phyloP scores from a whole-genome alignment of 495 filamentous ascomycete genomes.

The Aspergillus ostianus region DNA sequence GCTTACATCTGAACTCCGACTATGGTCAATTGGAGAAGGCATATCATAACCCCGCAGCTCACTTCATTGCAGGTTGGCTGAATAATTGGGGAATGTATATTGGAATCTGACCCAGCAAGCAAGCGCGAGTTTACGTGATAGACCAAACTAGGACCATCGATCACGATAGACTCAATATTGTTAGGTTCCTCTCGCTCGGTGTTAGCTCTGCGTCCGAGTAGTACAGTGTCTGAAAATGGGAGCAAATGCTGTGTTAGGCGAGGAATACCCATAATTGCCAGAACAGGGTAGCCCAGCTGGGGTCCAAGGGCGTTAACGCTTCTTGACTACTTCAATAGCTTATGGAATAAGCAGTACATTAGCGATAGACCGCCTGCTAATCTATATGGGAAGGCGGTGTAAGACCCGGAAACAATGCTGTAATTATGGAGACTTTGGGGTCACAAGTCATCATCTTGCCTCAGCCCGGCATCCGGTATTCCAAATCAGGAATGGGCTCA shows the following conservation, averaged over 20 bases:
- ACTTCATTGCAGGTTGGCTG: slow-evolving; percentile 62
- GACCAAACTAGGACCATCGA: slow-evolving; percentile 76
- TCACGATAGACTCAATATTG: slow-evolving; percentile 46
- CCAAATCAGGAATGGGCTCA: too few relatives aligned
- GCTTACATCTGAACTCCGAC: slow-evolving; percentile 59
- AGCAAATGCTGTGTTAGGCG: slow-evolving; percentile 56
- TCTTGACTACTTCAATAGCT: too few relatives aligned
- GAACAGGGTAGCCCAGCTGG: too few relatives aligned
- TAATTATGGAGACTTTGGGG: too few relatives aligned
- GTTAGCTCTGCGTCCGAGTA: slow-evolving; percentile 29
- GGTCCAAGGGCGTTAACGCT: too few relatives aligned
- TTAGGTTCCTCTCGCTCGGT: slow-evolving; percentile 2
- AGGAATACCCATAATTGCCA: slow-evolving; percentile 65
- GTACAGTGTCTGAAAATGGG: slow-evolving; percentile 51
- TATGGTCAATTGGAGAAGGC: slow-evolving; percentile 52
- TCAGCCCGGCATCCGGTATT: too few relatives aligned
- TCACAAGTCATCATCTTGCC: too few relatives aligned
- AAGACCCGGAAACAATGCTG: too few relatives aligned
- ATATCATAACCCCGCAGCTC: slow-evolving; percentile 56
- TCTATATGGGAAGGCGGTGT: too few relatives aligned
- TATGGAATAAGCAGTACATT: too few relatives aligned
- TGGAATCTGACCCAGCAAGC: slow-evolving; percentile 33
- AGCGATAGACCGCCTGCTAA: too few relatives aligned
- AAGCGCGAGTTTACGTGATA: slow-evolving; percentile 64
- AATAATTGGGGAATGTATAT: slow-evolving; percentile 44